phyloP scores from a whole-genome alignment of 2,329 filamentous ascomycete genomes.

The Diaporthe longicolla region DNA sequence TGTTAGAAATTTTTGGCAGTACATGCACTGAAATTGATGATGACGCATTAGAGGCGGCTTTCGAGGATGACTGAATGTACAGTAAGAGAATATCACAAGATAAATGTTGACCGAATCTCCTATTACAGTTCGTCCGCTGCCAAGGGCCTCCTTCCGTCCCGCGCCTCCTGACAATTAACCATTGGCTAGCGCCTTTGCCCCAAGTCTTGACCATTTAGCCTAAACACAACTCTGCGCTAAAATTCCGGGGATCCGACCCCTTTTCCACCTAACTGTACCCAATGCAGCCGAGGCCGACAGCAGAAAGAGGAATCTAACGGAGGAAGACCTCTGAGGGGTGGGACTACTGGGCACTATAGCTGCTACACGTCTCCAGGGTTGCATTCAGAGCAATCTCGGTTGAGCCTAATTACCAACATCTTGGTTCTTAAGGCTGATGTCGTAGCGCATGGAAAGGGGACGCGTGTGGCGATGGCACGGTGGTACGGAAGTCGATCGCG shows the following conservation, averaged over 20 bases:
- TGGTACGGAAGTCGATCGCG: slow-evolving; percentile 15
- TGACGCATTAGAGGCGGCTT: background rate
- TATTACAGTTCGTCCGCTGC: background rate
- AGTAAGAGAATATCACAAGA: background rate
- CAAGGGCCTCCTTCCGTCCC: slow-evolving; percentile 21
- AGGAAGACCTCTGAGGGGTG: slow-evolving; percentile 15
- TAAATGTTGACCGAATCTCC: background rate
- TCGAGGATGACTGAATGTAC: background rate
- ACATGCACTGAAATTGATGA: background rate
- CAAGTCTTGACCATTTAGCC: slow-evolving; percentile 28
- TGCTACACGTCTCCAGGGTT: slow-evolving; percentile 17
- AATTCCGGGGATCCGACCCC: slow-evolving; percentile 11
- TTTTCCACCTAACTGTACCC: background rate
- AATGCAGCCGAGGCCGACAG: background rate
- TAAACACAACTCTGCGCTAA: slow-evolving; percentile 29
- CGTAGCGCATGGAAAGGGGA: slow-evolving; percentile 2
- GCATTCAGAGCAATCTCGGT: slow-evolving; percentile 29
- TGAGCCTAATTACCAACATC: slow-evolving; percentile 33
- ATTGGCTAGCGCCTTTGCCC: slow-evolving; percentile 23
- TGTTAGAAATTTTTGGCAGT: background rate
- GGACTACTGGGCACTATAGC: slow-evolving; percentile 22
- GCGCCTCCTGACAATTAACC: slow-evolving; percentile 21
- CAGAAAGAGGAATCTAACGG: background rate
- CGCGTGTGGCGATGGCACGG: slow-evolving; percentile 24
- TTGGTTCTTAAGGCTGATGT: slow-evolving; percentile 29